Evolutionary conservation across 2,329 filamentous ascomycete genomes (phyloP), one percentile per base, ranked within the genome.

Genomic region (Cercospora sp.): DNA sequence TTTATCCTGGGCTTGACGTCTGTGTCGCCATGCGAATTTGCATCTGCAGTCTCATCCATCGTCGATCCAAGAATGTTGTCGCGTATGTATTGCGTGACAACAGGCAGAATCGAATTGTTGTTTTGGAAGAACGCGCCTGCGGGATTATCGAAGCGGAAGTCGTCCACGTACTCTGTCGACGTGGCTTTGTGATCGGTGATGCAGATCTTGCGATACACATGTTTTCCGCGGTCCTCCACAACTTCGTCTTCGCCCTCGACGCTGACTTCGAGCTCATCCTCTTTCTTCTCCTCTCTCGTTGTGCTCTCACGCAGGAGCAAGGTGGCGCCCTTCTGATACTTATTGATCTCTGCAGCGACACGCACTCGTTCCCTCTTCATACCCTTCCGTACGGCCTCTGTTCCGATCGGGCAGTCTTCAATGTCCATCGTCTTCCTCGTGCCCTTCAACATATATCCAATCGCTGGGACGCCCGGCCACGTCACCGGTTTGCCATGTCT

Each of bases 81-180:
- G 70, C 93, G 91, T 78, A 98, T 92, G 83, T 96, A 97, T 72
- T 88, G 86, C 13, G 93, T 97, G 81, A 98, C 97, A 16, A 84
- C 82, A 31, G 92, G 89, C 26, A 99, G 89, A 80, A 99, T 98
- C 65, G 93, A 96, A 84, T 98, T 98, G 86, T 99, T 99, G 85
- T 99, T 99, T 78, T 99, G 95, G 87, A 99, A 99, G 84, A 99
- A 99, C 63, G 92, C 89, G 68, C 94, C 94, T 10, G 95, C 95
- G 2, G 91, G 92, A 82, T 97, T 98, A 78, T 90, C 90, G 82
- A 99, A 97, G 76, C 89, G 84, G 82, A 91, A 95, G 79, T 89
- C 82, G 76, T 90, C 92, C 70, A 99, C 87, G 81, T 96, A 97
- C 80, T 99, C 95, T 31, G 91, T 94, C 3, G 91, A 90, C 61